These are phyloP conservation scores for Exophiala dermatitidis DNA, from an alignment of 2,329 filamentous ascomycete species.

Conservation along the genomic window DNA sequence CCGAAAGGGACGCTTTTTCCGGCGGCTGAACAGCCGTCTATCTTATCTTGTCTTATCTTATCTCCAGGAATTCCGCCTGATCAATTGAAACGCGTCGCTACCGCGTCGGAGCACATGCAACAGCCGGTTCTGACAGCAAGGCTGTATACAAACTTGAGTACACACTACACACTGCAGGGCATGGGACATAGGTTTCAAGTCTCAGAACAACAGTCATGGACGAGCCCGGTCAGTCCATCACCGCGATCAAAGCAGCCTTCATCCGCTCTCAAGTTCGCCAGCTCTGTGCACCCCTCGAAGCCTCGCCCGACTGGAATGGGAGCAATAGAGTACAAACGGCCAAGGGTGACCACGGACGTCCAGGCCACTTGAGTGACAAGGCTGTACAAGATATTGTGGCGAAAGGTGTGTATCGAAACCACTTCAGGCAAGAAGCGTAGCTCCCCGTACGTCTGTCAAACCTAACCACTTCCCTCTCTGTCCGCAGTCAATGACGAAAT, in stretches of 20 bases:
- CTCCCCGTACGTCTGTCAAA: no score
- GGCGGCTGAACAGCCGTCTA: not conserved
- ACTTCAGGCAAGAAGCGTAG: not conserved
- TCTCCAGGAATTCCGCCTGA: not conserved
- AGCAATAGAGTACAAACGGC: constrained; percentile 38
- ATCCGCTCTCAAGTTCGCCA: constrained; percentile 47
- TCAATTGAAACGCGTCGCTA: not conserved
- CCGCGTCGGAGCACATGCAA: not conserved
- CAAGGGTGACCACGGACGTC: constrained; percentile 27
- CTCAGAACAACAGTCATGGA: constrained; percentile 6
- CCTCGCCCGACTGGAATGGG: constrained; percentile 39
- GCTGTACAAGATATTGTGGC: constrained; percentile 45
- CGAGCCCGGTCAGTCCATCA: constrained; percentile 35
- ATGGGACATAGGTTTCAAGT: not conserved
- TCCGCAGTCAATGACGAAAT: constrained; percentile 44
- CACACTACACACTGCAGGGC: not conserved
- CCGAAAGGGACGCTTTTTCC: not conserved
- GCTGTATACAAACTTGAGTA: not conserved
- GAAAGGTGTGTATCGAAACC: constrained; percentile 37
- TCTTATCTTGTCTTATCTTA: constrained; percentile 3
- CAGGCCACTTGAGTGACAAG: constrained; percentile 42
- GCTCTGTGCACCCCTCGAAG: constrained; percentile 43
- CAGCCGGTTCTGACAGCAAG: no score
- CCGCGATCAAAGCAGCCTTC: constrained; percentile 47
- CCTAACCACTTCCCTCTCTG: not conserved